Conservation (phyloP, 2,329 filamentous ascomycete genomes). For the Trichoderma breve region DNA sequence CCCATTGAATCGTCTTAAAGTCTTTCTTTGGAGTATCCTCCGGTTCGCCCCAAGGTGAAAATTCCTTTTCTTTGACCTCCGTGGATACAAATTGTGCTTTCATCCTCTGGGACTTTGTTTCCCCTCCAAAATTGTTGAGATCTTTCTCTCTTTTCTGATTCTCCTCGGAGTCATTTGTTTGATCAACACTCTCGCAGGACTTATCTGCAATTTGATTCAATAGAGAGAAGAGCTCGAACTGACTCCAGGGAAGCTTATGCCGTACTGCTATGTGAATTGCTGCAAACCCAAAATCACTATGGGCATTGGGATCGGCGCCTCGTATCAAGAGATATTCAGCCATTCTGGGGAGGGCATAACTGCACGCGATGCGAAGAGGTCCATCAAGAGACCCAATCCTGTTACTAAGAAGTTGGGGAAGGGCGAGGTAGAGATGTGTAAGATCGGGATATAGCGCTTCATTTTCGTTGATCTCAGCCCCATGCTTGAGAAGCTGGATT, state of each 20-base stretch:
- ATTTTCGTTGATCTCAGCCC: constrained; percentile 1
- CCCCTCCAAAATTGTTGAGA: not conserved
- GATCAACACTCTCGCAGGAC: not conserved
- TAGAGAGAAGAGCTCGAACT: not conserved
- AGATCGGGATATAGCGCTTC: constrained; percentile 10
- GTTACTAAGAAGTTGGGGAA: not conserved
- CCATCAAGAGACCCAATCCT: constrained; percentile 4
- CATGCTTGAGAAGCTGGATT: constrained; percentile 6
- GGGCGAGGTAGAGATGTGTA: not conserved
- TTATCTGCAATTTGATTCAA: not conserved
- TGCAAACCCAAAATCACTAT: not conserved
- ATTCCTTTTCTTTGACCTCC: not conserved
- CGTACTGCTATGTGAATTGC: constrained; percentile 16
- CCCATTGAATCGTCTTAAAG: not conserved
- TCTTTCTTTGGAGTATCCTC: not conserved
- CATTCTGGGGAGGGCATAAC: constrained; percentile 17
- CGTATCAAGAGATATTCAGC: not conserved
- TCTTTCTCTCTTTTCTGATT: not conserved
- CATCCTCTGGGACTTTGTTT: not conserved
- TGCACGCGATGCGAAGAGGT: constrained; percentile 18
- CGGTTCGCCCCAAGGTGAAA: not conserved
- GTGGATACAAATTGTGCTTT: not conserved
- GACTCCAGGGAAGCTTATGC: not conserved
- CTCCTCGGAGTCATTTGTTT: not conserved
- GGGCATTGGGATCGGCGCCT: constrained; percentile 17